Conservation (phyloP, 1,284 basidiomycete genomes). For the Cystobasidium pallidum region DNA sequence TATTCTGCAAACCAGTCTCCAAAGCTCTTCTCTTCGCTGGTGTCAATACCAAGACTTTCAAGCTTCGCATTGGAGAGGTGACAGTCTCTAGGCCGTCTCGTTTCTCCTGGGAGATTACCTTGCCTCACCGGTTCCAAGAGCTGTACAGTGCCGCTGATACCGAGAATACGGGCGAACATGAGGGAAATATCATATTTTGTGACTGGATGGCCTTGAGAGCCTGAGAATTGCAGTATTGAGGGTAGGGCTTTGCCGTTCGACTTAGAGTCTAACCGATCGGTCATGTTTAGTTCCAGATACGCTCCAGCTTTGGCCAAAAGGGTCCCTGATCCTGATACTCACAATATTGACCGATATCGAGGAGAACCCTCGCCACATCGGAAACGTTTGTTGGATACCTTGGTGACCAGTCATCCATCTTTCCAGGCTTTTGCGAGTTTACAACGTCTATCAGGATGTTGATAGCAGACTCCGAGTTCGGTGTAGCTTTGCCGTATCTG, state of each 20-base stretch:
- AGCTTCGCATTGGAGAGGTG: slow-evolving; percentile 59
- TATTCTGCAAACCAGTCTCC: slow-evolving; percentile 32
- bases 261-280: slow-evolving; percentile 20
- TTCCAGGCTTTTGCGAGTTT: slow-evolving; percentile 63
- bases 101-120: slow-evolving; percentile 65
- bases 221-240: slow-evolving; percentile 72
- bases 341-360: slow-evolving; percentile 70
- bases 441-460: slow-evolving; percentile 79
- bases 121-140: slow-evolving; percentile 67
- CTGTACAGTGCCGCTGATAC: slow-evolving; percentile 61
- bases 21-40: slow-evolving; percentile 37
- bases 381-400: slow-evolving; percentile 75
- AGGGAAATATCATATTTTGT: slow-evolving; percentile 85
- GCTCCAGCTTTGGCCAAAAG: too few relatives aligned
- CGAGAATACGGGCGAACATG: slow-evolving; percentile 68
- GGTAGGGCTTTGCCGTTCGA: slow-evolving; percentile 60
- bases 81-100: slow-evolving; percentile 70
- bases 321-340: not conserved
- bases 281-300: too few relatives aligned
- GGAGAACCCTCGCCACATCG: slow-evolving; percentile 51
- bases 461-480: slow-evolving; percentile 75
- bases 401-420: slow-evolving; percentile 83
- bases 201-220: slow-evolving; percentile 65
- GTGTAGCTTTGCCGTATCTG: slow-evolving; percentile 76
- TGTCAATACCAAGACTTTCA: slow-evolving; percentile 47